Conservation (phyloP, 2,329 filamentous ascomycete species). For the Basipetospora chlamydospora region DNA sequence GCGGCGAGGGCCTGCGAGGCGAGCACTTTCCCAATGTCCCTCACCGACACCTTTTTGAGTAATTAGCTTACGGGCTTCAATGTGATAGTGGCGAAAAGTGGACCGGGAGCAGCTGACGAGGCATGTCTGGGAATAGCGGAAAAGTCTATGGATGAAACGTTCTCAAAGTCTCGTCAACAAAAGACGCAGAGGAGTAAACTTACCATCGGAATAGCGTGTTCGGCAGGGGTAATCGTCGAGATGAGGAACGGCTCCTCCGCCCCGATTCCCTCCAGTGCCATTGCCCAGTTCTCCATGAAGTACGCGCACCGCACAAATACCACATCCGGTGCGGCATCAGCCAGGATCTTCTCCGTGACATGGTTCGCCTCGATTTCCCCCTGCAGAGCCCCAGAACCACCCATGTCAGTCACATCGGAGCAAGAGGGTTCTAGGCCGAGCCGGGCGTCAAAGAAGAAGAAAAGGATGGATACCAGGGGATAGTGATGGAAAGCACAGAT, state of each 20-base stretch:
- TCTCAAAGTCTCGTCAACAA: too few relatives aligned
- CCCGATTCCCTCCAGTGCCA: not conserved
- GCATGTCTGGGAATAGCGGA: too few relatives aligned
- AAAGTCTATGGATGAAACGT: too few relatives aligned
- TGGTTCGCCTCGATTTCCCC: conserved; percentile 10
- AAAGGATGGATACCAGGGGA: too few relatives aligned
- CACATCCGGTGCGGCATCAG: conserved; percentile 10
- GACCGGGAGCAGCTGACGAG: too few relatives aligned
- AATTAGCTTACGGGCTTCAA: not conserved
- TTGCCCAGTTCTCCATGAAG: conserved; percentile 10
- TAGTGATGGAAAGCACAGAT: too few relatives aligned
- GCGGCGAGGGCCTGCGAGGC: not conserved
- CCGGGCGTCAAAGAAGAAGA: too few relatives aligned
- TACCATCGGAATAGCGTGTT: conserved; percentile 19
- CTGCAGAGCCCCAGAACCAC: not conserved
- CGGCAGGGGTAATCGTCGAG: conserved; percentile 8
- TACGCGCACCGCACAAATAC: conserved; percentile 11
- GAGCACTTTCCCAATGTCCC: not conserved
- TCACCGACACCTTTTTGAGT: not conserved
- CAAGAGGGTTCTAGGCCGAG: too few relatives aligned
- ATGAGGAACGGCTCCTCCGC: not conserved
- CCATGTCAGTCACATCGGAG: not conserved
- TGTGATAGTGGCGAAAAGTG: too few relatives aligned
- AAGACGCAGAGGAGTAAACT: not conserved
- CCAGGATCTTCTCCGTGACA: conserved; percentile 11